Percentiles rank a stretch among this genome's conserved stretches.
These are phyloP conservation scores for Eremochloa ophiuroides DNA, from an alignment of 176 grass and related monocot genomes.

Conservation along the genomic window DNA sequence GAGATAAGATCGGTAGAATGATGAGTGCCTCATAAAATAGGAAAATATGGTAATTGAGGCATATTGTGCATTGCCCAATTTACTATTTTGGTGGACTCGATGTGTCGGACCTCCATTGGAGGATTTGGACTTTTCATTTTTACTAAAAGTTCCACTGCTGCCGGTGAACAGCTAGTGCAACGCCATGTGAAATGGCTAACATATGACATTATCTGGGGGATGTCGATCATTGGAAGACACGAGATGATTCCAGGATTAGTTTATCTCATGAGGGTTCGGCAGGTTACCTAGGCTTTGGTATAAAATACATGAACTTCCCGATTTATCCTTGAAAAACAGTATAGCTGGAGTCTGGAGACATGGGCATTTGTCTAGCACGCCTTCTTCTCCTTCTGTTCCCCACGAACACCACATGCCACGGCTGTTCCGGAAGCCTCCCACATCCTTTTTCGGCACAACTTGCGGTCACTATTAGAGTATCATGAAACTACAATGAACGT, in stretches of 20 bases:
- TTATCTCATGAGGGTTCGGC: background rate
- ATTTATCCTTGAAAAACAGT: background rate
- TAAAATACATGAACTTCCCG: conserved; percentile 11
- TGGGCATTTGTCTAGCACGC: background rate
- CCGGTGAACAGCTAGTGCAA: background rate
- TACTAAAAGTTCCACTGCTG: conserved; percentile 4
- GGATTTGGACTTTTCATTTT: background rate
- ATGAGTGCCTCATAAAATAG: background rate
- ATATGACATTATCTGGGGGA: background rate
- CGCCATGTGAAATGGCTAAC: background rate
- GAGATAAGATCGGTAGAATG: conserved; percentile 11
- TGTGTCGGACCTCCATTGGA: conserved; percentile 14
- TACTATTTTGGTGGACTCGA: background rate
- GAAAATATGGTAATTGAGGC: conserved; percentile 16
- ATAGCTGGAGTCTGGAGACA: background rate
- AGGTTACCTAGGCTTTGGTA: conserved; percentile 14
- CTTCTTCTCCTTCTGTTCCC: conserved; percentile 8
- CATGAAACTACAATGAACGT: conserved; percentile 14
- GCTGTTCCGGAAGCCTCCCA: conserved; percentile 12
- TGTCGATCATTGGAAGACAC: background rate
- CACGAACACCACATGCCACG: background rate
- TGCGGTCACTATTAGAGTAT: conserved; percentile 17
- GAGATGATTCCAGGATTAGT: background rate
- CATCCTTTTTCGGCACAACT: conserved; percentile 8
- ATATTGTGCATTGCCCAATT: background rate